Conservation (phyloP, 2,329 filamentous ascomycete species). For the Curvularia hawaiiensis region DNA sequence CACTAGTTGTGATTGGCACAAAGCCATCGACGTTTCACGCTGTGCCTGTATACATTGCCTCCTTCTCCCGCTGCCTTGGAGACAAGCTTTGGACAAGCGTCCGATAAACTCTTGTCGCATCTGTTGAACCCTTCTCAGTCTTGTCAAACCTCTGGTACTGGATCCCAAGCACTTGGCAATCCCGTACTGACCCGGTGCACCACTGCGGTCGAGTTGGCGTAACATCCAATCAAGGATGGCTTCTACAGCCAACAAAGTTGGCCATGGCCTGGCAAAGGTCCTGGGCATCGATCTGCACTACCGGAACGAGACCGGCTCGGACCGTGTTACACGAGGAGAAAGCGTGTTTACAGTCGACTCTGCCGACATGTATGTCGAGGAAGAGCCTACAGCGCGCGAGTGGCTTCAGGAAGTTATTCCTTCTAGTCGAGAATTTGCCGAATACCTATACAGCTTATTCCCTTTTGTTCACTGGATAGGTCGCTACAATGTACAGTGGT, state of each 20-base stretch:
- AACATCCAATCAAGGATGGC: constrained; percentile 27
- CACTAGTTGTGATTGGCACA: constrained; percentile 3
- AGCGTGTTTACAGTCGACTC: constrained; percentile 77
- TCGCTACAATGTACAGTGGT: constrained; percentile 88
- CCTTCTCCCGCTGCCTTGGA: constrained; percentile 17
- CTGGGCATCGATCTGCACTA: constrained; percentile 83
- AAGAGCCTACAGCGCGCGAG: constrained; percentile 75
- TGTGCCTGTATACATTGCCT: constrained; percentile 15
- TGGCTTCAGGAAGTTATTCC: constrained; percentile 72
- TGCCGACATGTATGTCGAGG: constrained; percentile 78
- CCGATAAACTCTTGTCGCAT: constrained; percentile 28
- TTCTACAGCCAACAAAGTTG: constrained; percentile 60
- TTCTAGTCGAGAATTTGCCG: constrained; percentile 55
- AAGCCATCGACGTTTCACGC: constrained; percentile 18
- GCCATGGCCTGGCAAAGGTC: constrained; percentile 75
- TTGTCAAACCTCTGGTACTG: constrained; percentile 20
- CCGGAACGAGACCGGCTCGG: constrained; percentile 61
- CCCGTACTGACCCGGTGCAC: constrained; percentile 16
- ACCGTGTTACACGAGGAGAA: constrained; percentile 75
- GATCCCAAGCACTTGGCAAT: constrained; percentile 20
- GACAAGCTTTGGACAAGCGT: constrained; percentile 34
- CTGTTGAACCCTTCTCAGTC: constrained; percentile 33
- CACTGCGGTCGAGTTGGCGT: constrained; percentile 6
- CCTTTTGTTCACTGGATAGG: constrained; percentile 89
- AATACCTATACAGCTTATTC: constrained; percentile 76